Evolutionary conservation across 495 filamentous ascomycete species (phyloP), one percentile per base, ranked within the genome.

Genomic region (Penicillium robsamsonii): DNA sequence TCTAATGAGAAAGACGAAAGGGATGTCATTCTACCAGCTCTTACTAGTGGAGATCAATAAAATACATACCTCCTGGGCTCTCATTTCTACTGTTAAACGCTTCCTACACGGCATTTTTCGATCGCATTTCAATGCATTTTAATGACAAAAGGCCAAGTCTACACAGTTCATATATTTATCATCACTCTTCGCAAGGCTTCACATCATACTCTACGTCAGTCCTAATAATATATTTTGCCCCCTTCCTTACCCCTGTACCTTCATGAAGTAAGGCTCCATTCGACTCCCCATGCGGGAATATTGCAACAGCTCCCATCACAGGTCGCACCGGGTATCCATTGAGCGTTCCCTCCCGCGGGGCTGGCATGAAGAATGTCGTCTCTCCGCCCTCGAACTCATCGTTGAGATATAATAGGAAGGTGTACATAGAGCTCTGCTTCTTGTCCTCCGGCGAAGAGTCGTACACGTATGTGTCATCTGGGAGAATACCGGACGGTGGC

Each of bases 351-450:
- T 74, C 71, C 41, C 66, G 58, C 2, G 63, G 59, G 5, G 70
- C 71, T 4, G 71, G 71, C 50, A 74, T 48, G 41, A 74, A 74
- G 54, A 74, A 74, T 0, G 71, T 74, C 11, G 71, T 74, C 60
- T 74, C 71, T 5, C 71, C 71, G 20, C 71, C 71, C 61, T 74
- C 71, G 24, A 74, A 74, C 55, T 74, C 71, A 50, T 74, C 71
- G 27, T 74, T 74, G 17, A 74, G 59, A 49, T 74, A 74, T 0
- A 74, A 49, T n/a, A 74, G 54, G 47, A 74, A 74, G 15, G 71
- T 74, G 29, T 74, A 74, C 71, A 74, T 71, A 11, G 71, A 74
- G 53, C 70, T 73, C 53, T 74, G 71, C 56, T 50, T 64, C 6
- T 68, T 66, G 3, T 68, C 68, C 53, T 66, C 62, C 0, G 71